These are phyloP conservation scores for Penicillium verrucosum DNA, from an alignment of 2,329 filamentous ascomycete genomes.

Conservation along the genomic window DNA sequence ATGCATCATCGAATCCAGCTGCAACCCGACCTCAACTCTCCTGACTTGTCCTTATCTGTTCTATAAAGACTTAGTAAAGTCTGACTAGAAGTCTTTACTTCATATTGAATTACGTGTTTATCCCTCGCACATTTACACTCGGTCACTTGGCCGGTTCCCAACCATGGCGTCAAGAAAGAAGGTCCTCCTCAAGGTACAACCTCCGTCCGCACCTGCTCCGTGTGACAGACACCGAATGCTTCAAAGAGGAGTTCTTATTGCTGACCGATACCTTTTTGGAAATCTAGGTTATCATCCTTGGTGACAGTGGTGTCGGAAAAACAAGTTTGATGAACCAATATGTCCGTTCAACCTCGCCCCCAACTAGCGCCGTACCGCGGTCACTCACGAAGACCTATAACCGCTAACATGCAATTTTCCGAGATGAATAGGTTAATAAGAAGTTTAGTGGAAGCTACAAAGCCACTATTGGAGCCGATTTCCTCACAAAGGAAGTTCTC, in stretches of 20 bases:
- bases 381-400: slow-evolving; percentile 10
- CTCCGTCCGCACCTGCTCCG: slow-evolving; percentile 17
- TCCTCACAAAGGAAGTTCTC: slow-evolving; percentile 94
- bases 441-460: slow-evolving; percentile 99
- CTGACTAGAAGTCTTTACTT: not conserved
- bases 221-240: slow-evolving; percentile 1
- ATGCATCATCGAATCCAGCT: slow-evolving; percentile 34
- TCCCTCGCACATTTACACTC: not conserved
- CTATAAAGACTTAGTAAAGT: not conserved
- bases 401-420: slow-evolving; percentile 15
- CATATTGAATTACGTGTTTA: not conserved
- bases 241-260: not conserved
- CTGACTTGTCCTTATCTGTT: slow-evolving; percentile 4
- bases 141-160: slow-evolving; percentile 10
- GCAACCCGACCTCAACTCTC: slow-evolving; percentile 27
- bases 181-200: slow-evolving; percentile 77
- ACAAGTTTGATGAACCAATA: slow-evolving; percentile 99
- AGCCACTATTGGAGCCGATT: slow-evolving; percentile 97
- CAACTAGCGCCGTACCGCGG: slow-evolving; percentile 1
- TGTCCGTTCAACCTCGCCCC: slow-evolving; percentile 57
- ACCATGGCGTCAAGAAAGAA: slow-evolving; percentile 80
- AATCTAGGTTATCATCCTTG: slow-evolving; percentile 89
- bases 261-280: slow-evolving; percentile 11
- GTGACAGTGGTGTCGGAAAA: slow-evolving; percentile 98
- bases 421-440: slow-evolving; percentile 80